Evolutionary conservation across 768 basidiomycete species (phyloP), one percentile per base, ranked within the genome.

Genomic region (Lepiota venenata): DNA sequence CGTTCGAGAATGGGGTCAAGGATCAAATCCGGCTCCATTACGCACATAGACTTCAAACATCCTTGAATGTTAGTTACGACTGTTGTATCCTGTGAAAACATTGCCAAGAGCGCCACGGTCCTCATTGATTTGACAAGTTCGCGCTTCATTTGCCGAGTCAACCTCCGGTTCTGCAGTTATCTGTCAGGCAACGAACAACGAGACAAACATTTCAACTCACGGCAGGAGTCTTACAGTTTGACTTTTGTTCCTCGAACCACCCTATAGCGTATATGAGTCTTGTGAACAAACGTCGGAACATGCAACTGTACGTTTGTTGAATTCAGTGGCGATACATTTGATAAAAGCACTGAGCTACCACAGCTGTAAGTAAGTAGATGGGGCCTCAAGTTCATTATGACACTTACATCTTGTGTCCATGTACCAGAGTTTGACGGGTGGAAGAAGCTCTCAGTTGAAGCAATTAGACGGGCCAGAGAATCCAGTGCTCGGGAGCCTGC

Each of bases 371-470:
- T 43, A 9, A 53, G 36, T 21, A 35, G 40, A 3, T 12, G 1
- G n/a, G 15, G 47, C 29, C 11, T 10, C n/a, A 15, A 40, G 12
- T 29, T 11, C 21, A 32, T 48, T 5, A 36, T 18, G 38, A 47
- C 29, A 69, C 79, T 55, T 69, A 87, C 86, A 73, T 88, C 86
- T 48, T 77, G 71, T 3, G 91, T 91, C 87, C 91, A 93, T 10
- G 80, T 74, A 8, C 92, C 92, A 1, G 89, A 89, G 63, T 92
- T 93, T 9, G 86, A 86, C 0, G 93, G 93, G 65, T 94, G 93
- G 71, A 94, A 96, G 72, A 93, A 93, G 52, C 85, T 85, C 68
- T 96, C 93, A 22, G 85, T 88, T 4, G 91, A 91, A 6, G 88
- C 89, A 60, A 96, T 84, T 57, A 96, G 72, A 66, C 86, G 86